Evolutionary conservation across 2,329 filamentous ascomycete species (phyloP).

Genomic region (Penicillium hesseltinei): DNA sequence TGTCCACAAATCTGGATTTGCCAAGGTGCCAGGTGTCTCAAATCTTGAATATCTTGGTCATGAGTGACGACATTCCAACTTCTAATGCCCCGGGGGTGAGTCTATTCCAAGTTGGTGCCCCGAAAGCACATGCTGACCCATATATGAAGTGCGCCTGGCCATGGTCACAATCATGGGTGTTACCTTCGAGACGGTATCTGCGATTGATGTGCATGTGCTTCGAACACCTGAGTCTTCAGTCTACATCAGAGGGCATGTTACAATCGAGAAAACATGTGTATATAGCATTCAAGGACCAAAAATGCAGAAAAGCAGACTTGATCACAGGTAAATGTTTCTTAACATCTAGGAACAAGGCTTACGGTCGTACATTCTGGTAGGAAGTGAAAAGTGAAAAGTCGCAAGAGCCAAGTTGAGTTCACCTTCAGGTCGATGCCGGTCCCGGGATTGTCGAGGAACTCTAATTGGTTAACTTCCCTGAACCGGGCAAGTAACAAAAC

Average conservation of each 20-base stretch:
- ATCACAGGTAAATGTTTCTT: not conserved
- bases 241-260: not conserved
- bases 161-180: not conserved
- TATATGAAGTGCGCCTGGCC: not conserved
- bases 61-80: too few species aligned
- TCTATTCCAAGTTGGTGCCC: not conserved
- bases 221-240: not conserved
- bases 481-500: not conserved
- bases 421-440: not conserved
- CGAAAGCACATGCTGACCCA: not conserved
- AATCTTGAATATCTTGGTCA: not conserved
- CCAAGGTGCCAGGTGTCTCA: not conserved
- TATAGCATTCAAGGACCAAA: not conserved
- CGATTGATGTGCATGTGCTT: not conserved
- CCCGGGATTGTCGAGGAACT: not conserved
- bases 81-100: not conserved
- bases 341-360: not conserved
- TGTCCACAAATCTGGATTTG: not conserved
- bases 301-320: not conserved
- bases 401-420: not conserved
- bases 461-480: slow-evolving; percentile 6
- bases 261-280: too few species aligned
- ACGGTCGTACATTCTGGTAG: not conserved
- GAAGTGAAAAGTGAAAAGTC: not conserved
- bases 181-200: not conserved